Evolutionary conservation across 2,329 filamentous ascomycete species (phyloP), one percentile per base, ranked within the genome.

Genomic region (Mycocentrospora acerina): DNA sequence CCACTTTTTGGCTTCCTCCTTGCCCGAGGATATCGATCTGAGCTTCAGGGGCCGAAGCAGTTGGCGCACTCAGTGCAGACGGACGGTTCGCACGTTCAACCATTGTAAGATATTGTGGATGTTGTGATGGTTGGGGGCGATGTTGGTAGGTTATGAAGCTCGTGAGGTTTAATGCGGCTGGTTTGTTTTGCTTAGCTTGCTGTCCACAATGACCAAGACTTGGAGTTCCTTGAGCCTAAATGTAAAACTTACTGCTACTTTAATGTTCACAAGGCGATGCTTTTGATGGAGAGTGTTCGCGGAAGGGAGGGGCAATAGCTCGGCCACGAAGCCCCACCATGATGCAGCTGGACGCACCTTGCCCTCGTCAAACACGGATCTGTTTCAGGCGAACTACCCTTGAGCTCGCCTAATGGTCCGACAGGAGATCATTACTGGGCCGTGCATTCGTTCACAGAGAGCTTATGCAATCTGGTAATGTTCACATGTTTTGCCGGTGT

Each of bases 11-110:
- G 68, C 83, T 83, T 62, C 82, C 81, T 57, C 87, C 79, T 18
- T 82, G 80, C 60, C 90, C 82, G 65, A 81, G 81, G 60, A 96
- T 86, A 50, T 84, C 81, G 24, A 91, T 87, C 32, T 90, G 86
- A 12, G 88, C 82, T 31, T 65, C 67, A 14, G 64, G 64, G 12
- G 85, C 77, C 35, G 82, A 82, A 7, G 86, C 85, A 7, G 86
- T 85, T 29, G 66, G 60, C 18, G 64, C 63, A 34, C 54, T 62
- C 48, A 88, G 77, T 37, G 87, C 81, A 59, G 91, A 81, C 26
- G 87, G 84, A 66, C 89, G 93, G 72, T 95, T 88, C 53, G 83
- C 81, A 66, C 90, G 85, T 64, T 95, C 89, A 71, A 94, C 86
- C 80, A 86, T 86, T 34, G 44, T 60, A 52, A 37, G 19, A 43